A percentile compares a stretch with the other conserved stretches of the same genome.
These are phyloP conservation scores for Scutellaria galericulata DNA, from an alignment of 257 asterid species.

Conservation along the genomic window DNA sequence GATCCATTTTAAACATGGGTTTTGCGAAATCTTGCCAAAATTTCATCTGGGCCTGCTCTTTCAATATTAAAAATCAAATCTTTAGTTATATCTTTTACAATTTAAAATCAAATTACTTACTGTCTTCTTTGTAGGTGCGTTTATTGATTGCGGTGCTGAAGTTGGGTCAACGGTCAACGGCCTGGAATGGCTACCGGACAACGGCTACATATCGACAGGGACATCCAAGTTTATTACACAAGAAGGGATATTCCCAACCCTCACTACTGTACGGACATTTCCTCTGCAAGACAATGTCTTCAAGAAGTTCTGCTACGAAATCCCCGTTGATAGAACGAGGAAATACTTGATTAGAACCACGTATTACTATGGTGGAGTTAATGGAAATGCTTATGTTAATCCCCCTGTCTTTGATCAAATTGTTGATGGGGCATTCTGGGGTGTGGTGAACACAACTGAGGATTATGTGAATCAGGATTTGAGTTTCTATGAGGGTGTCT, in stretches of 20 bases:
- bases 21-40: slow-evolving; percentile 3
- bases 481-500: slow-evolving; percentile 73
- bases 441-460: slow-evolving; percentile 79
- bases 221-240: slow-evolving; percentile 46
- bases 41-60: slow-evolving; percentile 35
- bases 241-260: slow-evolving; percentile 41
- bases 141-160: slow-evolving; percentile 77
- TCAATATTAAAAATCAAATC: slow-evolving; percentile 15
- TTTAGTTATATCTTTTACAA: background rate
- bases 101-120: background rate
- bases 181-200: slow-evolving; percentile 68
- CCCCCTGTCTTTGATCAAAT: slow-evolving; percentile 96
- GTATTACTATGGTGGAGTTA: slow-evolving; percentile 82
- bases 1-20: slow-evolving; percentile 9
- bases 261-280: slow-evolving; percentile 76
- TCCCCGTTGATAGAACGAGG: slow-evolving; percentile 63
- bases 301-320: slow-evolving; percentile 84
- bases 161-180: slow-evolving; percentile 49
- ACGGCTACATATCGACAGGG: slow-evolving; percentile 58
- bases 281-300: slow-evolving; percentile 56
- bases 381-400: slow-evolving; percentile 47
- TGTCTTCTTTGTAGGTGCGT: slow-evolving; percentile 49
- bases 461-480: slow-evolving; percentile 50
- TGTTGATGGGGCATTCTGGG: slow-evolving; percentile 94
- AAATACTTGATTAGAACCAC: slow-evolving; percentile 75